Evolutionary conservation across 257 asterid species (phyloP).

Genomic region (Mitragyna speciosa): DNA sequence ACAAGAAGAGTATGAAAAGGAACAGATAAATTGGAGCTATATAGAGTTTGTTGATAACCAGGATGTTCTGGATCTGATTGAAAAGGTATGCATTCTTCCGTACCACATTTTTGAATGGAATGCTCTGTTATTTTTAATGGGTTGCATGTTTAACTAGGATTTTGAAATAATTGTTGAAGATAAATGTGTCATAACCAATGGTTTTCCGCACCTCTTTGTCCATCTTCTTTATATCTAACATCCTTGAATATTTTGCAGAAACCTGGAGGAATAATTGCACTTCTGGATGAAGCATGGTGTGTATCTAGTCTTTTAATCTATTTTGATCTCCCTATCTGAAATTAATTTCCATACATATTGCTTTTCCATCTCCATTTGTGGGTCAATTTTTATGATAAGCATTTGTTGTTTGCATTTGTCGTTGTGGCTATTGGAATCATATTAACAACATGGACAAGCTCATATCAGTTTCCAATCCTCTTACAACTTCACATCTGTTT

Average conservation of each 20-base stretch:
- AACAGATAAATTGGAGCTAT: constrained; percentile 97
- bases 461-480: not conserved
- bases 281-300: constrained; percentile 98
- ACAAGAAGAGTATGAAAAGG: constrained; percentile 98
- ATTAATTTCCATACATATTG: not conserved
- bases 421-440: not conserved
- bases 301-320: constrained; percentile 20
- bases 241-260: constrained; percentile 56
- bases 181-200: not conserved
- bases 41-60: constrained; percentile 99
- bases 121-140: not conserved
- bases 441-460: not conserved
- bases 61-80: constrained; percentile 97
- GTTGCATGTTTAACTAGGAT: not conserved
- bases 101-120: not conserved
- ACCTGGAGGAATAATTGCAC: constrained; percentile 99
- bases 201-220: not conserved
- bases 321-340: constrained; percentile 7
- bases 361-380: not conserved
- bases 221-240: not conserved
- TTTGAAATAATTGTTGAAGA: not conserved
- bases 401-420: not conserved
- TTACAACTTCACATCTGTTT: constrained; percentile 10
- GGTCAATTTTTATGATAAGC: not conserved
- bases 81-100: constrained; percentile 59